Conservation (phyloP, 768 basidiomycete species). For the Pleurotus djamor region DNA sequence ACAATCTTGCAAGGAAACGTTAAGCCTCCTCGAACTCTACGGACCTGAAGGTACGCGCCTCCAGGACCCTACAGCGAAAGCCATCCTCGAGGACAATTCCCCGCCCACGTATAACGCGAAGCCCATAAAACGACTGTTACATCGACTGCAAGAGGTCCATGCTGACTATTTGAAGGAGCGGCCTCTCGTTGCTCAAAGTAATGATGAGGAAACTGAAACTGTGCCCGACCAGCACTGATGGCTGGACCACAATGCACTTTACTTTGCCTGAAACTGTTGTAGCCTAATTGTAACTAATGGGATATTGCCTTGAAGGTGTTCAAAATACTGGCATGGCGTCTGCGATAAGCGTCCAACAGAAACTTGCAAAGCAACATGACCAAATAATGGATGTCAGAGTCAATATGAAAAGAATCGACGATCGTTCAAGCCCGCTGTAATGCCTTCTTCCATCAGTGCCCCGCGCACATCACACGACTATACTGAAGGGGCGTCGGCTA, state of each 20-base stretch:
- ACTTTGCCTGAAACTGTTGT: too few relatives aligned
- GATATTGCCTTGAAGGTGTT: not conserved
- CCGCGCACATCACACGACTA: slow-evolving; percentile 51
- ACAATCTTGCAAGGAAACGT: slow-evolving; percentile 46
- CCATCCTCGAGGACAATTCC: slow-evolving; percentile 46
- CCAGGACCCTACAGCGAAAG: slow-evolving; percentile 46
- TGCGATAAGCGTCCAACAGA: not conserved
- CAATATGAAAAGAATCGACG: not conserved
- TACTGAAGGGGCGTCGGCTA: slow-evolving; percentile 80
- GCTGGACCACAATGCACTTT: too few relatives aligned
- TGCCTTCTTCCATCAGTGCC: slow-evolving; percentile 38
- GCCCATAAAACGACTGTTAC: slow-evolving; percentile 44
- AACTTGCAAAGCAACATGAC: not conserved
- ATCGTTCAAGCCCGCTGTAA: slow-evolving; percentile 25
- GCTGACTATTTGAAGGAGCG: slow-evolving; percentile 35
- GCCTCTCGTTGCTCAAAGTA: not conserved
- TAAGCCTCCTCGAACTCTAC: slow-evolving; percentile 50
- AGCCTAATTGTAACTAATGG: not conserved
- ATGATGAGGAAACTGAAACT: not conserved
- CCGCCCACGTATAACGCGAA: slow-evolving; percentile 41
- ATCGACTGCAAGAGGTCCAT: slow-evolving; percentile 47
- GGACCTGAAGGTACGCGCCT: slow-evolving; percentile 50
- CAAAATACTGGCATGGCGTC: not conserved
- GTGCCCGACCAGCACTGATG: not conserved
- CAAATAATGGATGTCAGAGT: not conserved